Conservation (phyloP, 2,329 filamentous ascomycete species). For the Rutstroemia sydowiana region DNA sequence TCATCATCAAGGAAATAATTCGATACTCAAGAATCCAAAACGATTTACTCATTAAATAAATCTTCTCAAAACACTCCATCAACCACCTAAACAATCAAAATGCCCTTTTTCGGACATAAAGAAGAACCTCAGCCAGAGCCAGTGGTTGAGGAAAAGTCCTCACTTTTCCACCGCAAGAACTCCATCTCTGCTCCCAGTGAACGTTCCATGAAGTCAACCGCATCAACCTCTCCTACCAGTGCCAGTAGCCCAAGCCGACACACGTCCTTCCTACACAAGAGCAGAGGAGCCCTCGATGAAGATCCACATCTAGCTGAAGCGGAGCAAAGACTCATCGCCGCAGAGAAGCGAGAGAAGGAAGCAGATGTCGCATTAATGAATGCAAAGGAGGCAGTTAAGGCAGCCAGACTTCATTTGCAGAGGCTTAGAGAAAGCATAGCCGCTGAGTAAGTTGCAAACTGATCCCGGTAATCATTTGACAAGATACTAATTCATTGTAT, state of each 20-base stretch:
- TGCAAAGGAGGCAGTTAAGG: constrained; percentile 3
- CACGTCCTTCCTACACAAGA: constrained; percentile 3
- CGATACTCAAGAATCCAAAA: not conserved
- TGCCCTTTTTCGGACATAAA: constrained; percentile 8
- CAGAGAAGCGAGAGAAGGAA: constrained; percentile 3
- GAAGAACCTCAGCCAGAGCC: not conserved
- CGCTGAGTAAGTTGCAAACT: not conserved
- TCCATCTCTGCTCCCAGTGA: constrained; percentile 1
- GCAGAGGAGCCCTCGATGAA: not conserved
- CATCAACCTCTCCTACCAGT: not conserved
- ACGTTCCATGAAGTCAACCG: constrained; percentile 3
- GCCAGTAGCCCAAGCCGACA: not conserved
- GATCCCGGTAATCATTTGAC: not conserved
- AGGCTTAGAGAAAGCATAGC: constrained; percentile 1
- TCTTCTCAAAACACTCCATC: not conserved
- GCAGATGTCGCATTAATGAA: constrained; percentile 5
- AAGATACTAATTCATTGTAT: not conserved
- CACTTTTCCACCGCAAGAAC: constrained; percentile 2
- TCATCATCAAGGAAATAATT: too few relatives aligned
- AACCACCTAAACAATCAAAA: not conserved
- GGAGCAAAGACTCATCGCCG: constrained; percentile 4
- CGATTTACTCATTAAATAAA: not conserved
- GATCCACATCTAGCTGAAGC: constrained; percentile 6
- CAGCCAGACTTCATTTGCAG: constrained; percentile 6
- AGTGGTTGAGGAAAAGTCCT: constrained; percentile 3